These are phyloP conservation scores for Pseudopithomyces maydicus DNA, from an alignment of 2,329 filamentous ascomycete species.

Conservation along the genomic window DNA sequence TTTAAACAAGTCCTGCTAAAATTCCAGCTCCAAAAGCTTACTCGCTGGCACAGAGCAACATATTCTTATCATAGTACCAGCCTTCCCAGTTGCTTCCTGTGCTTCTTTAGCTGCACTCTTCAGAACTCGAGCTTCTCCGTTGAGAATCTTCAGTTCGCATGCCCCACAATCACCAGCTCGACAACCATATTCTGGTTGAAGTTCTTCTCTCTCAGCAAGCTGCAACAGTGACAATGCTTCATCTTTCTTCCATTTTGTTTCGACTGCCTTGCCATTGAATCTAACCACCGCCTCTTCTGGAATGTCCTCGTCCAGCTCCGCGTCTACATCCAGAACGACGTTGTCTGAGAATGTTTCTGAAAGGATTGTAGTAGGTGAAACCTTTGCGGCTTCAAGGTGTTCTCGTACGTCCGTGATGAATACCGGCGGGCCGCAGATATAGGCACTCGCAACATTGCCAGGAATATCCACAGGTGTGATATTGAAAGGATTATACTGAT, in stretches of 20 bases:
- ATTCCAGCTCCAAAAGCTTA: conserved; percentile 5
- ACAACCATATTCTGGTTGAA: conserved; percentile 10
- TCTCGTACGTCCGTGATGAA: background rate
- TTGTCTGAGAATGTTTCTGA: background rate
- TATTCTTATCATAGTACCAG: background rate
- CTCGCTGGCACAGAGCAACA: conserved; percentile 3
- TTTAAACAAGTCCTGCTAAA: background rate
- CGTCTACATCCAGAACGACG: background rate
- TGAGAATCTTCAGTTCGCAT: conserved; percentile 5
- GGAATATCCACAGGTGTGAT: conserved; percentile 8
- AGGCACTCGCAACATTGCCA: background rate
- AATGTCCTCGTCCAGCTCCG: background rate
- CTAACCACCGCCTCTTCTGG: conserved; percentile 2
- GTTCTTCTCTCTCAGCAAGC: conserved; percentile 1
- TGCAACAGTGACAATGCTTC: background rate
- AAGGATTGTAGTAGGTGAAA: background rate
- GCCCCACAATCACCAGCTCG: background rate
- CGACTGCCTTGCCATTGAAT: background rate
- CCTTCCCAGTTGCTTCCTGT: background rate
- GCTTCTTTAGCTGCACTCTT: background rate
- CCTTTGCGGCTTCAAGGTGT: background rate
- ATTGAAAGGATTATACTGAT: conserved; percentile 1
- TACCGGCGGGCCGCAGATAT: conserved; percentile 7
- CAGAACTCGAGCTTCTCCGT: background rate
- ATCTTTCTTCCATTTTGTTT: conserved; percentile 1